Conservation (phyloP, 2,329 filamentous ascomycete genomes). For the Nectriaceae sp. region DNA sequence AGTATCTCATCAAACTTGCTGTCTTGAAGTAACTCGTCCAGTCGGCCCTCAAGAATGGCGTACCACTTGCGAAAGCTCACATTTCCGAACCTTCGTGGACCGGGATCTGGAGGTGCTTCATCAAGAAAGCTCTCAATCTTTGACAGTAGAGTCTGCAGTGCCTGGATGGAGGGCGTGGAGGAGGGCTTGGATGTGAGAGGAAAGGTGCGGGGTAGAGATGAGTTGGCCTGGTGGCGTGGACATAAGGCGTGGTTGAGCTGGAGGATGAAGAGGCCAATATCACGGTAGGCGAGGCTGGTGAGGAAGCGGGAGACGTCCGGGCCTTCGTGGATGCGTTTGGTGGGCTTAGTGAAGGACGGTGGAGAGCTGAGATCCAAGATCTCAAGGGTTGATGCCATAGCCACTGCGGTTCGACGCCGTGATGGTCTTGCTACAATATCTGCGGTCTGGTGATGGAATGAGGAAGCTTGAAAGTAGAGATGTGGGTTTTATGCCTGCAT, state of each 20-base stretch:
- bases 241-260: constrained; percentile 90
- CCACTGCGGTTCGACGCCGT: not conserved
- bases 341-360: constrained; percentile 64
- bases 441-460: constrained; percentile 8
- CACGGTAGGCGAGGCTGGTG: constrained; percentile 77
- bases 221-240: constrained; percentile 57
- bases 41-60: constrained; percentile 63
- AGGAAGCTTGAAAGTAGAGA: constrained; percentile 3
- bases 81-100: constrained; percentile 90
- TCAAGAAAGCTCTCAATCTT: constrained; percentile 68
- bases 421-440: not conserved
- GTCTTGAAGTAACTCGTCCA: constrained; percentile 38
- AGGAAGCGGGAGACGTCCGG: constrained; percentile 82
- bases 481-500: constrained; percentile 1
- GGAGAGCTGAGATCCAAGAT: constrained; percentile 50
- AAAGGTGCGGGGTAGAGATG: constrained; percentile 41
- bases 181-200: constrained; percentile 42
- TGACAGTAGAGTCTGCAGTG: constrained; percentile 66
- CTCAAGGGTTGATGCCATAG: constrained; percentile 40
- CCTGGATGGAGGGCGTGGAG: constrained; percentile 56
- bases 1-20: constrained; percentile 33
- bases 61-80: constrained; percentile 87
- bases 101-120: constrained; percentile 80
- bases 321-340: constrained; percentile 83
- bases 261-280: constrained; percentile 83